Evolutionary conservation across 169 alveolate species (phyloP), one percentile per base, ranked within the genome.

Genomic region (Plasmodium coatneyi): DNA sequence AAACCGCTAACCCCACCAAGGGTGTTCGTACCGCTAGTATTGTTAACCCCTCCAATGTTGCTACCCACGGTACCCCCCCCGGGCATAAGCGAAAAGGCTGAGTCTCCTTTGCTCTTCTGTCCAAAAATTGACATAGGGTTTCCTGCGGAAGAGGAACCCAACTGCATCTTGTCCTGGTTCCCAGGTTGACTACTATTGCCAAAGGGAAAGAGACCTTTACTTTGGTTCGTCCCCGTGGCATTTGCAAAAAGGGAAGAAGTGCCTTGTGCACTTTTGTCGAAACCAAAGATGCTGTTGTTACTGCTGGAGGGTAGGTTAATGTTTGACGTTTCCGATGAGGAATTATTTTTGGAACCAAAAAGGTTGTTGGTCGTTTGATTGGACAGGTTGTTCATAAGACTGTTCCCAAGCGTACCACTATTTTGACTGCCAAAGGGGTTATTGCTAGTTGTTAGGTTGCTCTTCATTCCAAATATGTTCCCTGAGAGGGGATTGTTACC

Each of bases 201-300:
- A 81, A 25, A 36, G 19, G 76, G 32, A 19, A 56, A 41, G 19
- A 41, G 39, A 82, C 41, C 14, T 52, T 81, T 54, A 56, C 36
- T 56, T 28, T 82, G 70, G n/a, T 82, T 80, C 14, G 12, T 80
- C 9, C 30, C 82, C 0, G 43, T 14, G 66, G 83, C 36, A 25
- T 56, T 89, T 79, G 25, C 76, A 79, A 89, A 89, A 28, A 89
- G 41, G 25, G 30, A 66, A 22, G 30, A 66, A 22, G 36, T 52
- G 3, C 76, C 49, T 36, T 22, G 80, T 30, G 52, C 22, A 49
- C n/a, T 74, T 72, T 74, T 84, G n/a, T 74, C 82, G 52, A 89
- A 89, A 60, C 89, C 82, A 60, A 72, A 49, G 70, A 89, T 14
- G n/a, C 78, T 30, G 49, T 16, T 49, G 46, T 22, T 72, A 19